Base-by-base conservation (phyloP, 2,329 filamentous ascomycete genomes). In the Parastagonospora nodorum region DNA sequence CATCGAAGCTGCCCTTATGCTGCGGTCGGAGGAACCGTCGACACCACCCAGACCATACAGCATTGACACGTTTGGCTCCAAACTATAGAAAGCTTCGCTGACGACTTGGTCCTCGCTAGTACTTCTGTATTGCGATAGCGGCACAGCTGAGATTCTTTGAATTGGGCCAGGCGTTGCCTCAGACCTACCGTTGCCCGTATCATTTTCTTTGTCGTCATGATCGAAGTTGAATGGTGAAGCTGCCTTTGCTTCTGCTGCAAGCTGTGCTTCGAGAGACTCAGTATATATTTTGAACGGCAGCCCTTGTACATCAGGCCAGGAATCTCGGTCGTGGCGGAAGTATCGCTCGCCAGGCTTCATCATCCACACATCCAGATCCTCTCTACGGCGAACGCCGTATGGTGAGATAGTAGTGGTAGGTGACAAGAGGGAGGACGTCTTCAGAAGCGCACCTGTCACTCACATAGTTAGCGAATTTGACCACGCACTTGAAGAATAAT, bases 151-250 rank as follows among this genome's bases (percentile, higher is more conserved):
- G 2, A 64, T 42, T 5, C 53, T 44, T 10, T 51, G 35, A 5
- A 46, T 15, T 16, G 45, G 28, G 12, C 55, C 43, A 10, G 46
- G 30, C 14, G 8, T 27, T 2, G 46, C 42, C 12, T 48, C 47
- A 3, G 47, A 31, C 8, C 55, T 53, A 9, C 33, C 28, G 9
- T 54, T 46, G 16, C 38, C 40, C 10, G 40, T 41, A 8, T 35
- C 15, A 41, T 65, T 66, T 30, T 66, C 63, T 35, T 66, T 66
- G 32, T 65, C 52, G 11, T 64, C 62, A 24, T 63, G 51, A 8
- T 64, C 53, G 33, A 55, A 59, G n/a, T 53, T 39, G 15, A 58
- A 45, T 7, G 61, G 61, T 36, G 58, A 61, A 7, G 48, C 50
- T 48, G 48, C 51, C 6, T 51, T 50, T n/a, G 58, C 57, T 33